A percentile compares a stretch with the other conserved stretches of the same genome.
Evolutionary conservation across 164 flowering plant genomes (phyloP).

Genomic region (Liquidambar formosana): DNA sequence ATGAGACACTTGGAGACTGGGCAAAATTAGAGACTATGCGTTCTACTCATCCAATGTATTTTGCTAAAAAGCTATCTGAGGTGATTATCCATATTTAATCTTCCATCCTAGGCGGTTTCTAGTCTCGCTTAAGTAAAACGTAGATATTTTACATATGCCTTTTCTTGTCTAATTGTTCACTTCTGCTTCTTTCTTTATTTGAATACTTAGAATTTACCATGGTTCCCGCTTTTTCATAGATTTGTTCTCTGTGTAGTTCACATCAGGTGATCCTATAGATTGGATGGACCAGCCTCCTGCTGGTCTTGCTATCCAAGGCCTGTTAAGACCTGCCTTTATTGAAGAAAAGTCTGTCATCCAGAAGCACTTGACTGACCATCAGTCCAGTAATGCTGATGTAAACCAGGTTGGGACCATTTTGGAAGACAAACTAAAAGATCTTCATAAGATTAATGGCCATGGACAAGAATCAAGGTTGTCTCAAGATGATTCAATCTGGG

Average conservation of each 20-base stretch:
- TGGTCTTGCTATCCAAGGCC: constrained; percentile 77
- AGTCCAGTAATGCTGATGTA: constrained; percentile 25
- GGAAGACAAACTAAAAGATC: constrained; percentile 32
- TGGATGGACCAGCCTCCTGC: constrained; percentile 78
- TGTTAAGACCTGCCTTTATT: constrained; percentile 68
- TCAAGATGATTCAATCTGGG: constrained; percentile 36
- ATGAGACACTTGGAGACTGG: constrained; percentile 80
- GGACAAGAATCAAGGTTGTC: constrained; percentile 34
- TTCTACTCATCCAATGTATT: constrained; percentile 86
- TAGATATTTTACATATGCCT: not conserved
- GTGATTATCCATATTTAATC: constrained; percentile 26
- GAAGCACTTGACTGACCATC: constrained; percentile 41
- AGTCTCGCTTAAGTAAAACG: not conserved
- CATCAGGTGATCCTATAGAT: constrained; percentile 65
- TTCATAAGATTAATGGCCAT: constrained; percentile 39
- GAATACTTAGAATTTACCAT: not conserved
- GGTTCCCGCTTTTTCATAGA: not conserved
- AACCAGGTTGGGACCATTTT: constrained; percentile 21
- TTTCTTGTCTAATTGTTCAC: not conserved
- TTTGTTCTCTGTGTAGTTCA: constrained; percentile 39
- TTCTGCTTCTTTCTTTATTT: not conserved
- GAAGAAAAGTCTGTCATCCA: constrained; percentile 67
- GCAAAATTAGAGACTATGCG: constrained; percentile 95
- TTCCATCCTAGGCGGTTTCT: no score
- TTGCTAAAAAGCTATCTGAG: constrained; percentile 80